Conservation (phyloP, 345 rosid genomes). For the Geranium brycei region DNA sequence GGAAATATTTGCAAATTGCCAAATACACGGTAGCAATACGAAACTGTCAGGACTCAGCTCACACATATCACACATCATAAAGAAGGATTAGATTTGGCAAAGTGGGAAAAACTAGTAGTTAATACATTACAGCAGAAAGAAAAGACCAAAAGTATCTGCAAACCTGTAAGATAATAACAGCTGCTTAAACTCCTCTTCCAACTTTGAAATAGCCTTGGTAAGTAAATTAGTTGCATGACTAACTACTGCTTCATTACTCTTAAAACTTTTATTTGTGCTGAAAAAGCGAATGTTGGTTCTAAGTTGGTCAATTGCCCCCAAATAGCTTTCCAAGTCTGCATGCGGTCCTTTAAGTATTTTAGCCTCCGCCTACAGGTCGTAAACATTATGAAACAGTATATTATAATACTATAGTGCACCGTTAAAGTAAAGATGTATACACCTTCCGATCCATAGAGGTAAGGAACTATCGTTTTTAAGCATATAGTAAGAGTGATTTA, state of each 20-base stretch:
- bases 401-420: no score
- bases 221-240: conserved; percentile 64
- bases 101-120: neutral
- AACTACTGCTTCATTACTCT: conserved; percentile 57
- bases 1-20: no score
- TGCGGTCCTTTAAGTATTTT: conserved; percentile 90
- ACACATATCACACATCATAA: no score
- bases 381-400: conserved; percentile 9
- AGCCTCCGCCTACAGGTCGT: conserved; percentile 65
- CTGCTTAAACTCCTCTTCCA: conserved; percentile 89
- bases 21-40: no score
- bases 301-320: conserved; percentile 78
- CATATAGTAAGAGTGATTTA: no score
- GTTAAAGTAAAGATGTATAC: no score
- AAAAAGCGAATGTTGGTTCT: conserved; percentile 61
- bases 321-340: conserved; percentile 82
- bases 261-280: conserved; percentile 54
- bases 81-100: no score
- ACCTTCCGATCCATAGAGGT: neutral
- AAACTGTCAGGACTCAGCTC: no score
- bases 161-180: conserved; percentile 75
- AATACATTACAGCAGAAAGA: neutral
- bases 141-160: conserved; percentile 8
- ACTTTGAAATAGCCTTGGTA: conserved; percentile 80
- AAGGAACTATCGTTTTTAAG: neutral